Evolutionary conservation across 108 stramenopile species (phyloP).

Genomic region (Schizochytrium sp.): DNA sequence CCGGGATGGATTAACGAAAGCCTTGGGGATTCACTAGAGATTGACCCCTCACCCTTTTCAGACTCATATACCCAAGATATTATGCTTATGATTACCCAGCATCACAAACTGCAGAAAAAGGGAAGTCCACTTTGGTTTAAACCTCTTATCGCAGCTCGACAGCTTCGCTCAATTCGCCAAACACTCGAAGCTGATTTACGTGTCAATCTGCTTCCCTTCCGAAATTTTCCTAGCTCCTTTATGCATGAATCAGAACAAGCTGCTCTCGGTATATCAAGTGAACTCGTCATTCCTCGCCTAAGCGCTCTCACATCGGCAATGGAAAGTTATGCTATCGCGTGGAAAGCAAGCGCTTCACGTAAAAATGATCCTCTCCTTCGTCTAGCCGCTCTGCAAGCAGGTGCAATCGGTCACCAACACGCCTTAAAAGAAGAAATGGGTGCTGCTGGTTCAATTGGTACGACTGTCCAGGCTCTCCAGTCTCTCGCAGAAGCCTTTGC

Average conservation of each 20-base stretch:
- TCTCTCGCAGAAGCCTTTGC: slow-evolving; percentile 28
- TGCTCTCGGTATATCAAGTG: slow-evolving; percentile 27
- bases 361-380: slow-evolving; percentile 29
- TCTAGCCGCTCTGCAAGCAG: slow-evolving; percentile 18
- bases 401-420: background rate
- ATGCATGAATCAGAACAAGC: slow-evolving; percentile 28
- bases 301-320: background rate
- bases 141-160: slow-evolving; percentile 2
- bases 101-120: background rate
- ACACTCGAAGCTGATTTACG: slow-evolving; percentile 21
- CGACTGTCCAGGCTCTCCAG: slow-evolving; percentile 38
- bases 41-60: background rate
- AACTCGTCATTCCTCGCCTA: slow-evolving; percentile 41
- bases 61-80: slow-evolving; percentile 24
- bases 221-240: background rate
- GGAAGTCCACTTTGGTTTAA: slow-evolving; percentile 22
- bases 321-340: background rate
- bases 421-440: background rate
- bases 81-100: slow-evolving; percentile 56
- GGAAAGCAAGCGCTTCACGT: slow-evolving; percentile 11
- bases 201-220: slow-evolving; percentile 17
- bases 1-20: slow-evolving; percentile 7
- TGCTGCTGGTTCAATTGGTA: slow-evolving; percentile 1
- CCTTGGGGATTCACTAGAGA: slow-evolving; percentile 10
- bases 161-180: background rate